Conservation (phyloP, 2,329 filamentous ascomycete genomes). For the Colletotrichum sp. region DNA sequence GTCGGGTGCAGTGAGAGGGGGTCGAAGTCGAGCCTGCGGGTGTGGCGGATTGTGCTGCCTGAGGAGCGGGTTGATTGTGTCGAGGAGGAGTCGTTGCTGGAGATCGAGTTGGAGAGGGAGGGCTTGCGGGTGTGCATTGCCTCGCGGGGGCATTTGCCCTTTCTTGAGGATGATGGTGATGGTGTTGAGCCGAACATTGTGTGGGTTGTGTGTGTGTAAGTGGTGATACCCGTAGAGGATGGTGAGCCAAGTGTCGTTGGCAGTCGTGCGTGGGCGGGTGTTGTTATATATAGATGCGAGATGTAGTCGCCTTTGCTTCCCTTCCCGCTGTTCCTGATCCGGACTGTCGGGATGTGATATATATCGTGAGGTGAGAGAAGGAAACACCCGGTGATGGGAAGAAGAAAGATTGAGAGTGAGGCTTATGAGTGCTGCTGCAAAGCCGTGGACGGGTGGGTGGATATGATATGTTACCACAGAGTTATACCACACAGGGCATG, state of each 20-base stretch:
- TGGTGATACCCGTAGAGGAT: neutral
- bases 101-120: conserved; percentile 23
- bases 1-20: conserved; percentile 22
- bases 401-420: neutral
- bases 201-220: neutral
- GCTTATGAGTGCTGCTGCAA: neutral
- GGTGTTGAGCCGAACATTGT: conserved; percentile 6
- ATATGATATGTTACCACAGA: conserved; percentile 4
- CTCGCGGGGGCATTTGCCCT: conserved; percentile 2
- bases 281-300: neutral
- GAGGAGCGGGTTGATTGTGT: conserved; percentile 18
- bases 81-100: conserved; percentile 21
- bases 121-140: conserved; percentile 22
- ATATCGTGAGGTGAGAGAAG: neutral
- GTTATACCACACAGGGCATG: conserved; percentile 3
- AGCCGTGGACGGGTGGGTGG: neutral
- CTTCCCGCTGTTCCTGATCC: neutral
- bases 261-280: neutral
- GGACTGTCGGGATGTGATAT: neutral
- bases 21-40: conserved; percentile 20
- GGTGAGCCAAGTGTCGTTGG: neutral
- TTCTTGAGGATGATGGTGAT: neutral
- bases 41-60: conserved; percentile 10
- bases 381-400: neutral
- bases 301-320: neutral